phyloP scores from a whole-genome alignment of 495 filamentous ascomycete species.

The Penicillium paradoxum region DNA sequence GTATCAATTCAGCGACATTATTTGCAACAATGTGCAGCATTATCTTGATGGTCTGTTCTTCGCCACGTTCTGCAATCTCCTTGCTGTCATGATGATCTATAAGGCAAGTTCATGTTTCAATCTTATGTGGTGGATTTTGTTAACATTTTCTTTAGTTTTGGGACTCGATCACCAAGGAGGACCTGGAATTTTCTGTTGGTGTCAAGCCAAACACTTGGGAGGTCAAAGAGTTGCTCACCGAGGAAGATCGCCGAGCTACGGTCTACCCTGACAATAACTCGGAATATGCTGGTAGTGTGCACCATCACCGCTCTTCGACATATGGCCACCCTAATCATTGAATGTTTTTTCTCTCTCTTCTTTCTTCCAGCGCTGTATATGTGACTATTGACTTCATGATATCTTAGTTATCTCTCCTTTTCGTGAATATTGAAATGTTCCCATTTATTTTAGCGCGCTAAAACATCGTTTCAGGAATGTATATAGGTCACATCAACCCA shows the following conservation, averaged over 20 bases:
- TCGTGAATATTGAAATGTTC: constrained; percentile 3
- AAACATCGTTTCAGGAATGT: neutral
- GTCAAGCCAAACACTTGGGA: constrained; percentile 97
- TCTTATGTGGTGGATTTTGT: constrained; percentile 4
- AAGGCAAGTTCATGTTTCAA: constrained; percentile 58
- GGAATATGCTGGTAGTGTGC: constrained; percentile 57
- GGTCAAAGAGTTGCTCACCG: constrained; percentile 88
- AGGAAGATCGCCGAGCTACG: constrained; percentile 77
- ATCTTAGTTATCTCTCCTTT: constrained; percentile 4
- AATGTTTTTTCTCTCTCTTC: neutral
- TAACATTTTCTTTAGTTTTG: constrained; percentile 64
- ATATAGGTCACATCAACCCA: constrained; percentile 1
- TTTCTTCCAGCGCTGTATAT: constrained; percentile 14
- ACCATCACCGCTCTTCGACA: constrained; percentile 45
- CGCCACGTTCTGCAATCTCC: constrained; percentile 85
- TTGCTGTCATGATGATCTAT: constrained; percentile 99
- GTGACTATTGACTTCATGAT: constrained; percentile 17
- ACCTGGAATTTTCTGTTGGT: constrained; percentile 96
- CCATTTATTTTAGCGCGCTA: neutral
- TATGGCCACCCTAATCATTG: constrained; percentile 36
- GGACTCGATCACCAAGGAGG: constrained; percentile 98
- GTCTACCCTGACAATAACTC: constrained; percentile 64
- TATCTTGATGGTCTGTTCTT: constrained; percentile 96
- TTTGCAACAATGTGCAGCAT: constrained; percentile 83
- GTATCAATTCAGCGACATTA: constrained; percentile 79